Conservation (phyloP, 306 rosid species). For the Sesbania bispinosa region DNA sequence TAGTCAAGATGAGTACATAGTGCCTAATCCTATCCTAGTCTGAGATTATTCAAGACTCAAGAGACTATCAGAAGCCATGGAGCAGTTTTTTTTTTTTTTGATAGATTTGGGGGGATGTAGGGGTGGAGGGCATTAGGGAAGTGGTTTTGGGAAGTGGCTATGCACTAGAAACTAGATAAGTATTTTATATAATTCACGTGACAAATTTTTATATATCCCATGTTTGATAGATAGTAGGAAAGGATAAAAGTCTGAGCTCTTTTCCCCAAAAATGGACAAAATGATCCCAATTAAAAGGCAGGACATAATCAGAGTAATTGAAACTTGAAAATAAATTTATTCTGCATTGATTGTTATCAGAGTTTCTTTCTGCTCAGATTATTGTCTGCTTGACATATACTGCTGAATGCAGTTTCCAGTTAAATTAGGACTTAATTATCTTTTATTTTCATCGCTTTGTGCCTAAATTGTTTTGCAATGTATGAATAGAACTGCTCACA, state of each 20-base stretch:
- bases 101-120: not conserved
- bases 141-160: not conserved
- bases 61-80: not conserved
- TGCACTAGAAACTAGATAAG: not conserved
- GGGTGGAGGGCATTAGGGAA: not conserved
- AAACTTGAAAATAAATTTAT: not conserved
- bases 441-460: constrained; percentile 7
- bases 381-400: not conserved
- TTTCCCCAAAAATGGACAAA: not conserved
- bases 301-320: no score
- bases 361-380: not conserved
- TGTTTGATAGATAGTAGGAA: not conserved
- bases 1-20: no score
- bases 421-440: not conserved
- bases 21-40: not conserved
- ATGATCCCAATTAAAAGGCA: not conserved
- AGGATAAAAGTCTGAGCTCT: not conserved
- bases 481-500: no score
- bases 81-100: not conserved
- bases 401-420: not conserved
- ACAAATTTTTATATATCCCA: no score
- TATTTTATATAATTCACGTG: not conserved
- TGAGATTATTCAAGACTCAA: not conserved
- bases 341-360: not conserved
- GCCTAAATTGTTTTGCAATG: no score